Evolutionary conservation across 164 flowering plant species (phyloP).

Genomic region (Amborella trichopoda): DNA sequence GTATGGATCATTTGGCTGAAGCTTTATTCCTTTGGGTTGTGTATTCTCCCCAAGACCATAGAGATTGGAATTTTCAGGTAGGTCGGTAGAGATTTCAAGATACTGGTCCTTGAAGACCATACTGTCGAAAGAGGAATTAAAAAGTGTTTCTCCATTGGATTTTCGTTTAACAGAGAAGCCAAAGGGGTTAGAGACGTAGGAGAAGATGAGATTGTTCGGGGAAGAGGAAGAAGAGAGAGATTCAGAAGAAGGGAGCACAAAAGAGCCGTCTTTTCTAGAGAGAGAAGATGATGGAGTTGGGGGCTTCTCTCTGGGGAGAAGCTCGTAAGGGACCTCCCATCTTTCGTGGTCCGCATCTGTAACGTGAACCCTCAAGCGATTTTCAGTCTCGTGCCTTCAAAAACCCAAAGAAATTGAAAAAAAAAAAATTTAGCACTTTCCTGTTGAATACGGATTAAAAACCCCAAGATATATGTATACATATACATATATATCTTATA

Average conservation of each 20-base stretch:
- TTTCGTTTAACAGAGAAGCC: slow-evolving; percentile 64
- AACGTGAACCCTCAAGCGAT: slow-evolving; percentile 67
- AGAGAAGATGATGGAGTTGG: slow-evolving; percentile 14
- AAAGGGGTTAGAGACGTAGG: slow-evolving; percentile 69
- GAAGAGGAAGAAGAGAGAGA: too few relatives aligned
- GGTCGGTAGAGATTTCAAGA: slow-evolving; percentile 66
- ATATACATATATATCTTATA: neutral
- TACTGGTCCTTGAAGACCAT: slow-evolving; percentile 97
- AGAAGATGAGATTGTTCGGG: slow-evolving; percentile 52
- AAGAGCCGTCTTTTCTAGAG: too few relatives aligned
- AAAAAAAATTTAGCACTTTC: neutral
- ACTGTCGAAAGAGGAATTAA: slow-evolving; percentile 43
- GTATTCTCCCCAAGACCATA: slow-evolving; percentile 97
- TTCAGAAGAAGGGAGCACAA: too few relatives aligned
- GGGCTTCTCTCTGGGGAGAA: slow-evolving; percentile 62
- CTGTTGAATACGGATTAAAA: neutral
- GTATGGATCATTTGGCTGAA: slow-evolving; percentile 78
- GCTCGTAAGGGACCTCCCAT: slow-evolving; percentile 80
- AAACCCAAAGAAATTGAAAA: neutral
- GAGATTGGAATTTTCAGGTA: slow-evolving; percentile 70
- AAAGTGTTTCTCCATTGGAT: slow-evolving; percentile 70
- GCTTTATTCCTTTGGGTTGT: slow-evolving; percentile 72
- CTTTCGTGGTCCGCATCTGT: slow-evolving; percentile 55
- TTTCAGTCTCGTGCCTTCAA: slow-evolving; percentile 76
- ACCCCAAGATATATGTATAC: neutral